Base-by-base conservation (phyloP, 2,329 filamentous ascomycete genomes). In the Chalaropsis ovoidea region DNA sequence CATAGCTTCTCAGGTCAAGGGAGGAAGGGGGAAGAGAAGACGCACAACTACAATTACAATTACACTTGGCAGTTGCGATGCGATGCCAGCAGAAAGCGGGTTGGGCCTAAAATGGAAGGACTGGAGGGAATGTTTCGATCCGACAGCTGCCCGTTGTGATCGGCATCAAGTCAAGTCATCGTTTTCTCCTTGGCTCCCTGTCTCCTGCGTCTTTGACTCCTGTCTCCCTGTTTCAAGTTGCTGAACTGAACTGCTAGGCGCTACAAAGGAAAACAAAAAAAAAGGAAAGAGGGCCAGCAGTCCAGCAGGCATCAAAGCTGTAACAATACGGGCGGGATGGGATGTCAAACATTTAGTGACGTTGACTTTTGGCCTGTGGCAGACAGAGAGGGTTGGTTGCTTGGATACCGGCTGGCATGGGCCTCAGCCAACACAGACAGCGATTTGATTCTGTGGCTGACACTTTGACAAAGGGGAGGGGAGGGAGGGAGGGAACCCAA, bases 101-200 rank as follows among this genome's bases (percentile, higher is more conserved):
- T 15, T 58, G 31, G 6, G 24, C 24, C 11, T 13, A 19, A 58
- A 58, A 35, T 58, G 15, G 27, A 31, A 58, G 27, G 31, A 39
- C 17, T n/a, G 27, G 11, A 58, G 54, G 31, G 5, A 58, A 58
- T 58, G 7, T 58, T 58, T 35, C 54, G n/a, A 39, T 39, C 54
- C 24, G 27, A 56, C 52, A 56, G 52, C 52, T 56, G 52, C 27
- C 24, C 27, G 27, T 19, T 56, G 17, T 56, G 52, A 56, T 56
- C 52, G 52, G 24, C 52, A 56, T 17, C 52, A n/a, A 31, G 22
- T 56, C 27, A 31, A 17, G 15, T 19, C 52, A 35, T 58, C 31
- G 54, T 58, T 39, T 58, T 39, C 54, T 58, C 27, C 2, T n/a
- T 58, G 54, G n/a, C 54, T 58, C 27, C n/a, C n/a, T n/a, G n/a